Percentiles rank a stretch among this genome's conserved stretches.
These are phyloP conservation scores for Phyllosticta citrichinensis DNA, from an alignment of 2,329 filamentous ascomycete genomes.

Conservation along the genomic window DNA sequence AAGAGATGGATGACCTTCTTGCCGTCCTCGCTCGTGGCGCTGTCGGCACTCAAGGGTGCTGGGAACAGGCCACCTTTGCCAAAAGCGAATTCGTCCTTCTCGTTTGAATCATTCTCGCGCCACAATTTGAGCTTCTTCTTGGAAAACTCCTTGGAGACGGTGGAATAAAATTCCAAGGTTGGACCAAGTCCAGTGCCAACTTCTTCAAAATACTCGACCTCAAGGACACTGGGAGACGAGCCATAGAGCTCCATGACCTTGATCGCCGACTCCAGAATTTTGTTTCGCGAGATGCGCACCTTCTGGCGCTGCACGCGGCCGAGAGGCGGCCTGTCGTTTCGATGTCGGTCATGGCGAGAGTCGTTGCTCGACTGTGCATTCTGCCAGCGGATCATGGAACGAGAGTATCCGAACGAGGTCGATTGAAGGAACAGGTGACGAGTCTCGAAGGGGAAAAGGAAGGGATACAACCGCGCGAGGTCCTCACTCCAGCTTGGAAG, in stretches of 20 bases:
- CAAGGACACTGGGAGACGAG: slow-evolving; percentile 87
- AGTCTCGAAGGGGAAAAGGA: slow-evolving; percentile 96
- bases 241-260: slow-evolving; percentile 99
- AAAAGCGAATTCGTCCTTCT: slow-evolving; percentile 71
- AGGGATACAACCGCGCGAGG: slow-evolving; percentile 83
- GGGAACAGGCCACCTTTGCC: slow-evolving; percentile 82
- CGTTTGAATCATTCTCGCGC: slow-evolving; percentile 75
- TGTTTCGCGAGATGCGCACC: slow-evolving; percentile 89
- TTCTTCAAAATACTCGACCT: slow-evolving; percentile 98
- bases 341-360: slow-evolving; percentile 65
- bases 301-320: slow-evolving; percentile 91
- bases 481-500: slow-evolving; percentile 95
- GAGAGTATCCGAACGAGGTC: slow-evolving; percentile 93
- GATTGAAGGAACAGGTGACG: slow-evolving; percentile 94
- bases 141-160: slow-evolving; percentile 91
- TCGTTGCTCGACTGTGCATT: slow-evolving; percentile 78
- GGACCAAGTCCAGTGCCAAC: slow-evolving; percentile 93
- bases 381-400: slow-evolving; percentile 97
- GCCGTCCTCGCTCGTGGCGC: slow-evolving; percentile 64
- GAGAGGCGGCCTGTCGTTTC: slow-evolving; percentile 84
- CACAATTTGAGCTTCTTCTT: slow-evolving; percentile 96
- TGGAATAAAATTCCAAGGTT: slow-evolving; percentile 95
- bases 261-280: slow-evolving; percentile 89
- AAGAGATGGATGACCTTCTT: slow-evolving; percentile 82
- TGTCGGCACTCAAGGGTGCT: slow-evolving; percentile 73